Percentiles rank a stretch among this genome's conserved stretches.
phyloP scores from a whole-genome alignment of 2,329 filamentous ascomycete species.

The Aspergillus oerlinghausenensis region DNA sequence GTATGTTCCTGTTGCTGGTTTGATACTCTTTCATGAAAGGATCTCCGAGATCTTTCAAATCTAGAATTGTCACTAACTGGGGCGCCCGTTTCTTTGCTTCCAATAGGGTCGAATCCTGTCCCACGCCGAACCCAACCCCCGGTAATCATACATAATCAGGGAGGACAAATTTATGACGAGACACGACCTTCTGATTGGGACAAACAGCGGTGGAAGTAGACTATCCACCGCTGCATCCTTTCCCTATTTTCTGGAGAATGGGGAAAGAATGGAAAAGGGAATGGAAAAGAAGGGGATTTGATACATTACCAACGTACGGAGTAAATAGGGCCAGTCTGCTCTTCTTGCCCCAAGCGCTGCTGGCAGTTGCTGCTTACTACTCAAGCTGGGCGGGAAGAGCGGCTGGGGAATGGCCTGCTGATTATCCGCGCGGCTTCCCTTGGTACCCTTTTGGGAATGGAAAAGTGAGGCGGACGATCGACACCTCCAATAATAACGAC shows the following conservation, averaged over 20 bases:
- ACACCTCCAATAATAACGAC: conserved; percentile 1
- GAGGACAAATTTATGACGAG: conserved; percentile 34
- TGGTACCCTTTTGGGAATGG: neutral
- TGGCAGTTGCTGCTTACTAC: neutral
- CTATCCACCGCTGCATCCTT: neutral
- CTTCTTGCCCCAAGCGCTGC: neutral
- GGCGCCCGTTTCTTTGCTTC: conserved; percentile 8
- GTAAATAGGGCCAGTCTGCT: neutral
- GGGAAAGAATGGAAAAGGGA: neutral
- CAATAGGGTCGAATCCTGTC: conserved; percentile 28
- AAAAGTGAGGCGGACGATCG: conserved; percentile 25
- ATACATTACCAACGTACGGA: neutral
- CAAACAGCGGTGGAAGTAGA: conserved; percentile 37
- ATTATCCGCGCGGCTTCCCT: conserved; percentile 21
- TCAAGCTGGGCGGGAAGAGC: conserved; percentile 3
- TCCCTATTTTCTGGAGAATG: neutral
- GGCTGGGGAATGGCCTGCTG: conserved; percentile 5
- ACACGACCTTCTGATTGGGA: conserved; percentile 35
- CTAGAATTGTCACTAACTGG: conserved; percentile 9
- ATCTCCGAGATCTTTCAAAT: neutral
- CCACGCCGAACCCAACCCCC: conserved; percentile 28
- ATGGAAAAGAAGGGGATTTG: neutral
- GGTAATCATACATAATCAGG: conserved; percentile 33
- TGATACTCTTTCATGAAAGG: neutral
- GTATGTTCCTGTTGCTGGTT: conserved; percentile 19